Percentiles rank a stretch among this genome's conserved stretches.
phyloP scores from a whole-genome alignment of 1,139 yeast genomes.

The Sugiyamaella pinicola region DNA sequence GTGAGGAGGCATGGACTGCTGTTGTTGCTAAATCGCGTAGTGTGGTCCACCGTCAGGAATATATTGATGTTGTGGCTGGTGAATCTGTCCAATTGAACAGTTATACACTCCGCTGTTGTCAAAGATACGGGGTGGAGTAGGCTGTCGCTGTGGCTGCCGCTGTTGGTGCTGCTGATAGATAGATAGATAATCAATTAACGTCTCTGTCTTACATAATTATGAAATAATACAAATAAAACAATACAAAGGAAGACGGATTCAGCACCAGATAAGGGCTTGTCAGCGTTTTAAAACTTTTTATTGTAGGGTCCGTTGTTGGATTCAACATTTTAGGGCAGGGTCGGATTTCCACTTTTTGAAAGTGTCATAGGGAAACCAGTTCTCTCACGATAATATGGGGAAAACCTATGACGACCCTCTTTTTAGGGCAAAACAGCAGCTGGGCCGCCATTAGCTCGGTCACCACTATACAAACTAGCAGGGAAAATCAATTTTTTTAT shows the following conservation, averaged over 20 bases:
- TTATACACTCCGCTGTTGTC: constrained; percentile 21
- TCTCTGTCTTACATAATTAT: no score
- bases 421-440: constrained; percentile 28
- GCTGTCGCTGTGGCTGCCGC: constrained; percentile 24
- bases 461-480: constrained; percentile 47
- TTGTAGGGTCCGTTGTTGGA: no score
- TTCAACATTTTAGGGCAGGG: no score
- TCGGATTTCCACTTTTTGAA: no score
- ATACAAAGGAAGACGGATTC: no score
- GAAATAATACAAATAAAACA: no score
- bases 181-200: no score
- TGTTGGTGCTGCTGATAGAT: constrained; percentile 20
- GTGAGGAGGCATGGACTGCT: constrained; percentile 27
- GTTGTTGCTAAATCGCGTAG: constrained; percentile 24
- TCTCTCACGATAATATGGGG: no score
- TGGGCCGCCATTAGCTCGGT: constrained; percentile 28
- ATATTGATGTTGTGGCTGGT: constrained; percentile 21
- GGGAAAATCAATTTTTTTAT: constrained; percentile 71
- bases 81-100: constrained; percentile 22
- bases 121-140: constrained; percentile 30
- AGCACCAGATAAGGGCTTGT: no score
- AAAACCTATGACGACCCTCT: no score
- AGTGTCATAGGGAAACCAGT: no score
- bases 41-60: constrained; percentile 1
- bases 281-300: no score